Conservation (phyloP, 2,329 filamentous ascomycete genomes). For the Lojkania enalia region DNA sequence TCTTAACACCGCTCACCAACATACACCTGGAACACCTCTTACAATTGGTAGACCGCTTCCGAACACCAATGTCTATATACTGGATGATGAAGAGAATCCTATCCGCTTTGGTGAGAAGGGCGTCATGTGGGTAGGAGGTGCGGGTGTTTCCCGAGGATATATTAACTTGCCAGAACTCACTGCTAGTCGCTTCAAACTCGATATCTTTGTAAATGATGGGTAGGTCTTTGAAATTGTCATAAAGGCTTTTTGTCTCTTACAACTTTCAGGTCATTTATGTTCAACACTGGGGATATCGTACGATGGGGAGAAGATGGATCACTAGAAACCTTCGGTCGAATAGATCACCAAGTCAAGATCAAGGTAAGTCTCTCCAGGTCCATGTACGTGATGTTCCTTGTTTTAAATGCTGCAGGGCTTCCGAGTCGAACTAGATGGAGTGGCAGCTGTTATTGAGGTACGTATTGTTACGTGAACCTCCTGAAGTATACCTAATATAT, state of each 20-base stretch:
- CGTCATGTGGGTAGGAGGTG: constrained; percentile 61
- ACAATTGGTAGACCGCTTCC: constrained; percentile 61
- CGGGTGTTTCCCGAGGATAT: constrained; percentile 60
- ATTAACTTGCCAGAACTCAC: constrained; percentile 58
- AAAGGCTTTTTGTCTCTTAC: too few species aligned
- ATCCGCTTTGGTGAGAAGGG: constrained; percentile 55
- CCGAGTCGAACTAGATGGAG: constrained; percentile 63
- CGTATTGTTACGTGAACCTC: background rate
- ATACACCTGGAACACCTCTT: constrained; percentile 51
- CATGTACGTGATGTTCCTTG: background rate
- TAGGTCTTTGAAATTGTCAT: constrained; percentile 29
- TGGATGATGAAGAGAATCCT: constrained; percentile 53
- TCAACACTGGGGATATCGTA: constrained; percentile 64
- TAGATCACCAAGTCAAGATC: constrained; percentile 66
- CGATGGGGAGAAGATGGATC: constrained; percentile 58
- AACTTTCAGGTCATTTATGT: constrained; percentile 51
- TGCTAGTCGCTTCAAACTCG: constrained; percentile 53
- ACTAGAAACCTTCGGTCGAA: constrained; percentile 59
- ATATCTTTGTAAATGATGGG: constrained; percentile 58
- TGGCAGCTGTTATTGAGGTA: constrained; percentile 46
- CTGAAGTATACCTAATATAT: background rate
- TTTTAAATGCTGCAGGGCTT: constrained; percentile 50
- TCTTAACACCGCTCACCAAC: constrained; percentile 60
- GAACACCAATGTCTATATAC: constrained; percentile 60
- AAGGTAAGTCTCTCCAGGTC: constrained; percentile 45